phyloP scores from a whole-genome alignment of 768 basidiomycete species.

The Cantharellus anzutake region DNA sequence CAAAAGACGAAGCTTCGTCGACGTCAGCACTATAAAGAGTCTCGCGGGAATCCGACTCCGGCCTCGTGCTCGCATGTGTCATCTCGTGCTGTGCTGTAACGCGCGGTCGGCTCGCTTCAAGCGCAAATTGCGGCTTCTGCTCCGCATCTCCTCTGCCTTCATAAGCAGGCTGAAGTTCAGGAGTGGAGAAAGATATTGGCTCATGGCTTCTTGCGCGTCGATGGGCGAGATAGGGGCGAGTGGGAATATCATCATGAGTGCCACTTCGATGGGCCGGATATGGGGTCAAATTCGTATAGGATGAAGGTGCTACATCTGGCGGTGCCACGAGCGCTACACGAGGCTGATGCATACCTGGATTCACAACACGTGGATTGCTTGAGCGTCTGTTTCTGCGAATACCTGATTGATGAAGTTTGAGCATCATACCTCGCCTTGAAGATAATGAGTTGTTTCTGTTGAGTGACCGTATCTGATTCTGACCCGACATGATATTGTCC shows the following conservation, averaged over 20 bases:
- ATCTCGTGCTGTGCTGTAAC: too few relatives aligned
- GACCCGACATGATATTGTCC: too few relatives aligned
- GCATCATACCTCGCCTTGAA: background rate
- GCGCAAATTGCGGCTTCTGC: too few relatives aligned
- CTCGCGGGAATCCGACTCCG: too few relatives aligned
- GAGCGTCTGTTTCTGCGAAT: background rate
- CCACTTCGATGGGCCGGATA: slow-evolving; percentile 19
- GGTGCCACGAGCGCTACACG: slow-evolving; percentile 48
- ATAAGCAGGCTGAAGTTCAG: too few relatives aligned
- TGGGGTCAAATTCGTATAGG: slow-evolving; percentile 35
- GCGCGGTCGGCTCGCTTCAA: too few relatives aligned
- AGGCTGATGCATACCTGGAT: slow-evolving; percentile 1
- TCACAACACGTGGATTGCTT: background rate
- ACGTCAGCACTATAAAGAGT: too few relatives aligned
- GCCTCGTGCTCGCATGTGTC: too few relatives aligned
- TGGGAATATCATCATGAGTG: background rate
- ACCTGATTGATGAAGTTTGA: background rate
- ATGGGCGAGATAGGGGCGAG: background rate
- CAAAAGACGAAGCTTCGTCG: too few relatives aligned
- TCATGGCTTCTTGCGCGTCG: background rate
- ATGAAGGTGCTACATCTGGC: slow-evolving; percentile 35
- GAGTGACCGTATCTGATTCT: background rate
- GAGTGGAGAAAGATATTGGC: too few relatives aligned
- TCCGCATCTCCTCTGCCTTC: too few relatives aligned
- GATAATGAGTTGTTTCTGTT: background rate